Conservation (phyloP, 2,329 filamentous ascomycete genomes). For the Neofusicoccum sp. region DNA sequence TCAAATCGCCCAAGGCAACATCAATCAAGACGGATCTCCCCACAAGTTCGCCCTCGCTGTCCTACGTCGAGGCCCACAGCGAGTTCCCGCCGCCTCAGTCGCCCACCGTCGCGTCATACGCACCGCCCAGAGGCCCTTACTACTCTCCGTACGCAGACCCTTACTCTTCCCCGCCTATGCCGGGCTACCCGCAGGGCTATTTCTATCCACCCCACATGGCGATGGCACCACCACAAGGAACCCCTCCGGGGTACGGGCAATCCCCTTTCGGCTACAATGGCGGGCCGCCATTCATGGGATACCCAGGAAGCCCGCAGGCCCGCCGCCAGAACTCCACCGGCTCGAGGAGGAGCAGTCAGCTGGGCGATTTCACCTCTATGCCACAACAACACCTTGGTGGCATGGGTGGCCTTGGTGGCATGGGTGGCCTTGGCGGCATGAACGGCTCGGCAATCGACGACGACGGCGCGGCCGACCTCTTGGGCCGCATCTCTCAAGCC, state of each 20-base stretch:
- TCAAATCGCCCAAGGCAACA: not conserved
- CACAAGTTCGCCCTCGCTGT: slow-evolving; percentile 6
- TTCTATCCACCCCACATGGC: slow-evolving; percentile 30
- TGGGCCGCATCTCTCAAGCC: slow-evolving; percentile 37
- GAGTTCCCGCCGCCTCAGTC: slow-evolving; percentile 1
- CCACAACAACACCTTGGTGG: not conserved
- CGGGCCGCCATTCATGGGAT: slow-evolving; percentile 33
- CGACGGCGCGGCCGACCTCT: slow-evolving; percentile 37
- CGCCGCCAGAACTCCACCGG: slow-evolving; percentile 38
- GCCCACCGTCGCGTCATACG: not conserved
- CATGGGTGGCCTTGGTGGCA: not conserved
- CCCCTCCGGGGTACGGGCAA: slow-evolving; percentile 37
- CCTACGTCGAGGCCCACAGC: slow-evolving; percentile 11
- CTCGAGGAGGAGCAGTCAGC: slow-evolving; percentile 26
- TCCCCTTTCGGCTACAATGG: slow-evolving; percentile 31
- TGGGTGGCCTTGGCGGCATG: not conserved
- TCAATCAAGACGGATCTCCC: slow-evolving; percentile 1
- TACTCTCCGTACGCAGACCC: slow-evolving; percentile 28
- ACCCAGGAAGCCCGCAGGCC: slow-evolving; percentile 30
- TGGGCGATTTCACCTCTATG: not conserved
- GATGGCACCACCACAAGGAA: slow-evolving; percentile 35
- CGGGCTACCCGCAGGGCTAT: slow-evolving; percentile 37
- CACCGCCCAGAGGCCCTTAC: slow-evolving; percentile 23
- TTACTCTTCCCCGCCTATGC: slow-evolving; percentile 65
- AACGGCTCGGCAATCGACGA: slow-evolving; percentile 30